Evolutionary conservation across 108 stramenopile species (phyloP), one percentile per base, ranked within the genome.

Genomic region (Conticribra weissflogii): DNA sequence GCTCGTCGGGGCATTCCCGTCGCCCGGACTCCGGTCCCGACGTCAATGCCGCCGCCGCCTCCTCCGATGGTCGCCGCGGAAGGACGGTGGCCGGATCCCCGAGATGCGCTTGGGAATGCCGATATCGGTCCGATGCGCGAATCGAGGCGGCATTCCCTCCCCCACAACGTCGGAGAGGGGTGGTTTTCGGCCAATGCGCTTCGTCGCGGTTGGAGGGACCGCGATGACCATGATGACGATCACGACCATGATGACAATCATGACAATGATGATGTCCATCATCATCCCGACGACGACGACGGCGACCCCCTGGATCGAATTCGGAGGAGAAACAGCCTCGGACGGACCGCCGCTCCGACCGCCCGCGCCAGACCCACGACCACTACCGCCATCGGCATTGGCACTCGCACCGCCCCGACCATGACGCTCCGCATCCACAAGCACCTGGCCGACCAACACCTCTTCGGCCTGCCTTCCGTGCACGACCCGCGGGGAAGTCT

Each of bases 381-480:
- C 54, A 55, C 21, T 7, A 14, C 14, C 22, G 4, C 63, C 25
- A 33, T 30, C 12, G 29, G 47, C 66, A 16, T 19, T 48, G 3
- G 34, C 50, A 29, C 17, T 30, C 5, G 44, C 53, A 53, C 56
- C 23, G 18, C 14, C 23, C 86, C 89, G 2, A 84, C 81, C 60
- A 67, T 84, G 49, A 48, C 64, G 15, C n/a, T 91, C 2, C 62
- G 84, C 14, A 59, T 88, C 23, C 93, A 94, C 82, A 78, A 82
- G 31, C 93, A 94, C 64, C 67, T 94, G 56, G 73, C 81, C 12
- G 89, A 94, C 81, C 88, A 88, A 59, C 90, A 94, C 64, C 71
- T 82, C 1, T 64, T 83, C 8, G 83, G 85, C 14, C 57, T 49
- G 5, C 59, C 81, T 2, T 63, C 64, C 21, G 72, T 89, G 1